A percentile compares a stretch with the other conserved stretches of the same genome.
Conservation (phyloP, 345 rosid genomes). For the Cardamine chenopodiifolia region DNA sequence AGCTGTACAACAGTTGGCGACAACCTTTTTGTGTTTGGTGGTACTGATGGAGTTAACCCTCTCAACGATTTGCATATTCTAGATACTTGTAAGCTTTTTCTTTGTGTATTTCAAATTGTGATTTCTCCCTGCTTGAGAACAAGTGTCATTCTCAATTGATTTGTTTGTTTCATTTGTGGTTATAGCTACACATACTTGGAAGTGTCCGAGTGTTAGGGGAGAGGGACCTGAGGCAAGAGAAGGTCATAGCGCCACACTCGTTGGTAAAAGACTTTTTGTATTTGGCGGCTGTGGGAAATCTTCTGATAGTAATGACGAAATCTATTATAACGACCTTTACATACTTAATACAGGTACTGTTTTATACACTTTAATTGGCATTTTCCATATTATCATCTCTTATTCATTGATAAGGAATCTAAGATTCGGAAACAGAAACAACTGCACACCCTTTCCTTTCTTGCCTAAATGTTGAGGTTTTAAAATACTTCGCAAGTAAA, state of each 20-base stretch:
- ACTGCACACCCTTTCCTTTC: not conserved
- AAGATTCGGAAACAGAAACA: not conserved
- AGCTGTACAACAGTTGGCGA: slow-evolving; percentile 79
- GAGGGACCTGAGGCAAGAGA: slow-evolving; percentile 95
- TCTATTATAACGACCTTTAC: slow-evolving; percentile 88
- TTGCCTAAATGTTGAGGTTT: slow-evolving; percentile 1
- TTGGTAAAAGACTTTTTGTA: slow-evolving; percentile 83
- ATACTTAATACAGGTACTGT: slow-evolving; percentile 80
- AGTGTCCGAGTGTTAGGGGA: slow-evolving; percentile 83
- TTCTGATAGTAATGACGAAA: slow-evolving; percentile 58
- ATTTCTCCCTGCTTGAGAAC: slow-evolving; percentile 4
- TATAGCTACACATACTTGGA: slow-evolving; percentile 88
- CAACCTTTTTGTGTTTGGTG: slow-evolving; percentile 82
- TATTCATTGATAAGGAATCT: slow-evolving; percentile 9
- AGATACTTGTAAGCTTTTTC: slow-evolving; percentile 69
- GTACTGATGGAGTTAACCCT: slow-evolving; percentile 85
- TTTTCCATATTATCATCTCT: slow-evolving; percentile 8
- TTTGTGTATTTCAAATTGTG: not conserved
- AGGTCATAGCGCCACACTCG: slow-evolving; percentile 90
- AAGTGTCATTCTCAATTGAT: slow-evolving; percentile 26
- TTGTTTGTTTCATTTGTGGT: slow-evolving; percentile 17
- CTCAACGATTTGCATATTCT: slow-evolving; percentile 82
- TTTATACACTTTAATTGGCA: not conserved
- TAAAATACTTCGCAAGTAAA: not conserved
- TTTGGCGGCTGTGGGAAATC: slow-evolving; percentile 98